A percentile compares a stretch with the other conserved stretches of the same genome.
Conservation (phyloP, 805 yeast species). For the Spathaspora girioi region DNA sequence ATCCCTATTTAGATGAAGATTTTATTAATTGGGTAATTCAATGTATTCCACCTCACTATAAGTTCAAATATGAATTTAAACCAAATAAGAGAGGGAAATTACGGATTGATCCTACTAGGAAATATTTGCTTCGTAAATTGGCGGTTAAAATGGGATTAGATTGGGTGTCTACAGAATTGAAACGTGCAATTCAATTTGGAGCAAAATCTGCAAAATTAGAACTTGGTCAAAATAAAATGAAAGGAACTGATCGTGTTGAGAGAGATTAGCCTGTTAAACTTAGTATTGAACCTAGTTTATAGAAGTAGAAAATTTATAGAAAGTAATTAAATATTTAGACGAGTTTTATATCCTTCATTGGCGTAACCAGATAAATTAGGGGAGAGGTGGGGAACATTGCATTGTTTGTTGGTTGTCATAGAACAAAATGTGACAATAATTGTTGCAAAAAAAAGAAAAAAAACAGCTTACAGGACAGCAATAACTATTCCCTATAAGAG, state of each 20-base stretch:
- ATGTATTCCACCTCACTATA: constrained; percentile 47
- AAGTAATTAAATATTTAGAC: not conserved
- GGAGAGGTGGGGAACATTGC: too few species aligned
- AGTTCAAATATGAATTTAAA: constrained; percentile 27
- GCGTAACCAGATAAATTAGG: too few species aligned
- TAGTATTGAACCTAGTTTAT: not conserved
- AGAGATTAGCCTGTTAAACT: not conserved
- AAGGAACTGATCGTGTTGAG: constrained; percentile 60
- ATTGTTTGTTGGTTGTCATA: too few species aligned
- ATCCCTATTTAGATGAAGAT: constrained; percentile 72
- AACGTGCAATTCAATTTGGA: constrained; percentile 96
- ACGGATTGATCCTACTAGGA: constrained; percentile 30
- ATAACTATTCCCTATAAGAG: too few species aligned
- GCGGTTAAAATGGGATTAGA: constrained; percentile 51
- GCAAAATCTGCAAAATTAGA: constrained; percentile 93
- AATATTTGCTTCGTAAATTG: constrained; percentile 56
- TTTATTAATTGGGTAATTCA: constrained; percentile 51
- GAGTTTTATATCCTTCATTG: too few species aligned
- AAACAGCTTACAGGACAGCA: too few species aligned
- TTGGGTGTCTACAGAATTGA: constrained; percentile 68
- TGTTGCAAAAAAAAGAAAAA: too few species aligned
- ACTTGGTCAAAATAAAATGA: constrained; percentile 66
- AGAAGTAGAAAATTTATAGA: too few species aligned
- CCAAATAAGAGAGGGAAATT: constrained; percentile 24
- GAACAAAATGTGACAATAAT: too few species aligned